A percentile compares a stretch with the other conserved stretches of the same genome.
These are phyloP conservation scores for Sophora flavescens DNA, from an alignment of 306 rosid species.

Conservation along the genomic window DNA sequence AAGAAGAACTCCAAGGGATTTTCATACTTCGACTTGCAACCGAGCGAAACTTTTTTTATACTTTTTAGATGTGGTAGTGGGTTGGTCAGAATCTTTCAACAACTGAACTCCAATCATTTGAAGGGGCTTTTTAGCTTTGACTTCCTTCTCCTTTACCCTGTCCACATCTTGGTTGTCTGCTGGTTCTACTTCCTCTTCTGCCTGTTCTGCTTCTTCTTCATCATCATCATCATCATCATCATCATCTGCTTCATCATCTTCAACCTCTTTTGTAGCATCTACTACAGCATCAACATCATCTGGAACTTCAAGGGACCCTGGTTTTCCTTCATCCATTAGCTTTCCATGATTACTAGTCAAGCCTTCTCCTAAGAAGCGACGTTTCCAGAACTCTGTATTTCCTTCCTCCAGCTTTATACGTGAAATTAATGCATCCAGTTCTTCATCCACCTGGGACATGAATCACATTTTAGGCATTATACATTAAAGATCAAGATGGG, in stretches of 20 bases:
- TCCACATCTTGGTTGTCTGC: conserved; percentile 77
- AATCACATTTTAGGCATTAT: conserved; percentile 42
- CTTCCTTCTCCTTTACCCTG: conserved; percentile 81
- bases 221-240: conserved; percentile 54
- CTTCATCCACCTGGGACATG: conserved; percentile 84
- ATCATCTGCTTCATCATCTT: conserved; percentile 67
- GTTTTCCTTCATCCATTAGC: conserved; percentile 42
- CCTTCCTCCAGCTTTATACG: conserved; percentile 88
- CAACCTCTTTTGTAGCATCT: conserved; percentile 73
- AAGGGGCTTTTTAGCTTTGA: conserved; percentile 83
- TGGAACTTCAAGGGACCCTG: conserved; percentile 60
- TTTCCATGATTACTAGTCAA: conserved; percentile 57
- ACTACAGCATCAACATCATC: conserved; percentile 67
- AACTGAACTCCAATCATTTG: conserved; percentile 97
- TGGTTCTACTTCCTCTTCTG: conserved; percentile 73
- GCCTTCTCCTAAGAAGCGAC: conserved; percentile 92
- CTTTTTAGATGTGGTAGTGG: conserved; percentile 69
- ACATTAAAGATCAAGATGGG: conserved; percentile 11
- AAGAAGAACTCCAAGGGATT: conserved; percentile 33
- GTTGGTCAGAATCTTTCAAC: conserved; percentile 81
- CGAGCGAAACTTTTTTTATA: conserved; percentile 60
- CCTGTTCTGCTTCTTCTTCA: conserved; percentile 66
- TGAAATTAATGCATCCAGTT: conserved; percentile 84
- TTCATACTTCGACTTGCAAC: conserved; percentile 64
- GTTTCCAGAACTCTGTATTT: conserved; percentile 92